phyloP scores from a whole-genome alignment of 106 monocot genomes.

The Gastrodia elata region DNA sequence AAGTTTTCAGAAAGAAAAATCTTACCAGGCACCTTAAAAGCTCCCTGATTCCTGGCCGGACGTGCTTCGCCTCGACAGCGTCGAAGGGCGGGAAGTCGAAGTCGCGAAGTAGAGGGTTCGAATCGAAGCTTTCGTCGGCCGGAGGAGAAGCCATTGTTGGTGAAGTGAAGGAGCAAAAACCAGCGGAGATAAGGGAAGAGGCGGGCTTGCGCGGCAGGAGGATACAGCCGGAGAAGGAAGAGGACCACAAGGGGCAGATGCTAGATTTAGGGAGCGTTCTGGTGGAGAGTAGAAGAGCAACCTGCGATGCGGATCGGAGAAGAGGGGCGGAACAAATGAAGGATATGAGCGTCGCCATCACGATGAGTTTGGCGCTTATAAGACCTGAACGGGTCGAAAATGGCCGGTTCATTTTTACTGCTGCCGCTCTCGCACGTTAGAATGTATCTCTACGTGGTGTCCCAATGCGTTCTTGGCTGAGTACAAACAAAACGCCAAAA shows the following conservation, averaged over 20 bases:
- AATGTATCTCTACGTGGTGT: too few species aligned
- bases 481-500: too few species aligned
- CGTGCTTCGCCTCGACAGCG: conserved; percentile 62
- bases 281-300: not conserved
- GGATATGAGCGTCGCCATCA: not conserved
- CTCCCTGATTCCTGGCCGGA: conserved; percentile 59
- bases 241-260: conserved; percentile 31
- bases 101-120: conserved; percentile 60
- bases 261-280: not conserved
- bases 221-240: conserved; percentile 31
- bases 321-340: not conserved
- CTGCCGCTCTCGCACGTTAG: not conserved
- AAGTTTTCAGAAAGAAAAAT: not conserved
- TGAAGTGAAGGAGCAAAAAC: conserved; percentile 10
- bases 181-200: conserved; percentile 9
- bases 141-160: conserved; percentile 11
- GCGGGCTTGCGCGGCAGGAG: conserved; percentile 14
- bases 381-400: not conserved
- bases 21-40: conserved; percentile 55
- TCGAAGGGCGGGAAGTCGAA: conserved; percentile 89
- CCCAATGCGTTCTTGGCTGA: too few species aligned
- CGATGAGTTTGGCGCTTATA: conserved; percentile 4
- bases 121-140: conserved; percentile 11
- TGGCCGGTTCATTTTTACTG: not conserved
- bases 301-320: not conserved